Conservation (phyloP, 2,329 filamentous ascomycete genomes). For the Fusarium sp. region DNA sequence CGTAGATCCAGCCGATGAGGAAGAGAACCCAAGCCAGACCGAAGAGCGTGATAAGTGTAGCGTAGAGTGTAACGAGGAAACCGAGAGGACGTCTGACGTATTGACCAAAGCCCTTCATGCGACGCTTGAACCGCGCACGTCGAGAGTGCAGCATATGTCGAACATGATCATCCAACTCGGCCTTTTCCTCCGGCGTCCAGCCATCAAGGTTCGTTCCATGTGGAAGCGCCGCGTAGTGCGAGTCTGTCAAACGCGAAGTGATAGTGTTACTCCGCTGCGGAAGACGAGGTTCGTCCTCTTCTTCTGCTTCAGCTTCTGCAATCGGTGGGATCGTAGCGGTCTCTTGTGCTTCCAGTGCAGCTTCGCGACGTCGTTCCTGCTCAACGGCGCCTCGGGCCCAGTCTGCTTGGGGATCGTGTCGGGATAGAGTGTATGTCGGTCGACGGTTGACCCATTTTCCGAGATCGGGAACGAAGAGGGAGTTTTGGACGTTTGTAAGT, state of each 20-base stretch:
- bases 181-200: slow-evolving; percentile 79
- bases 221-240: slow-evolving; percentile 82
- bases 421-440: slow-evolving; percentile 79
- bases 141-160: slow-evolving; percentile 88
- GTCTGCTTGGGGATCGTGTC: slow-evolving; percentile 47
- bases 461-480: slow-evolving; percentile 85
- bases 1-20: slow-evolving; percentile 89
- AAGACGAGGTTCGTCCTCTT: slow-evolving; percentile 20
- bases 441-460: slow-evolving; percentile 78
- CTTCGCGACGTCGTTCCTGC: slow-evolving; percentile 31
- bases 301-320: slow-evolving; percentile 8
- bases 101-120: slow-evolving; percentile 82
- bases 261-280: slow-evolving; percentile 65
- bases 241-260: slow-evolving; percentile 73
- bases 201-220: slow-evolving; percentile 76
- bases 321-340: neutral
- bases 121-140: slow-evolving; percentile 80
- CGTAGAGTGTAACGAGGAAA: slow-evolving; percentile 86
- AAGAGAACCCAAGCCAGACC: slow-evolving; percentile 92
- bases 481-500: slow-evolving; percentile 90
- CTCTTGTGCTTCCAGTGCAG: neutral
- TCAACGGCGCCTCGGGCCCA: slow-evolving; percentile 37
- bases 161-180: slow-evolving; percentile 84
- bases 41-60: slow-evolving; percentile 83
- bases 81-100: slow-evolving; percentile 82